Evolutionary conservation across 345 rosid species (phyloP), one percentile per base, ranked within the genome.

Genomic region (Firmiana major): DNA sequence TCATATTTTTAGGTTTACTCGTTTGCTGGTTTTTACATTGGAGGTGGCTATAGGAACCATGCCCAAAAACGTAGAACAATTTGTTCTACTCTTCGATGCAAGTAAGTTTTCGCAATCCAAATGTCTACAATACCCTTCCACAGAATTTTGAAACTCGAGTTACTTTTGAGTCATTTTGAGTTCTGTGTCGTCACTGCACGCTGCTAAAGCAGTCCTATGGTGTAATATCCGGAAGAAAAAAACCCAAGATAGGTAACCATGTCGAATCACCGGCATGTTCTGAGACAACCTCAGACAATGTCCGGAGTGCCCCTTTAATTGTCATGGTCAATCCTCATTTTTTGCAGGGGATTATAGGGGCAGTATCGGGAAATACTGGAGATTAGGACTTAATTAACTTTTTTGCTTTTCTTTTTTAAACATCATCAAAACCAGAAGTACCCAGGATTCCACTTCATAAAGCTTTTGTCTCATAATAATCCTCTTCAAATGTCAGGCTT

Each of bases 81-180:
- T 96, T 73, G 97, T 92, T 55, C 80, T 96, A 76, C 97, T 96
- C 80, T 89, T 96, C 70, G 98, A 96, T 66, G 98, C 95, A 69
- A 91, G 99, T 95, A 83, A 89, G 99, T 81, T 10, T 59, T 51
- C 42, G 13, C n/a, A 13, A 31, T 28, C 10, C 40, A 62, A 62
- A 28, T 63, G 46, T 31, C 82, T 7, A 66, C 24, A 51, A 17
- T 63, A 75, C 74, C 75, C 54, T 80, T 49, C 31, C 67, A 49
- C 6, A 0, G 48, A 42, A 9, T 12, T 71, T 78, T 43, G 28
- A 68, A 80, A 77, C 63, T 46, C 21, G 63, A 24, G 55, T 42
- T 22, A 8, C 63, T 60, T 77, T 60, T 49, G 6, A 59, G 68
- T 71, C 59, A 74, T 71, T 82, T 77, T 60, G 9, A 60, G 74